Conservation (phyloP, 2,329 filamentous ascomycete genomes). For the Berkeleyomyces rouxiae region DNA sequence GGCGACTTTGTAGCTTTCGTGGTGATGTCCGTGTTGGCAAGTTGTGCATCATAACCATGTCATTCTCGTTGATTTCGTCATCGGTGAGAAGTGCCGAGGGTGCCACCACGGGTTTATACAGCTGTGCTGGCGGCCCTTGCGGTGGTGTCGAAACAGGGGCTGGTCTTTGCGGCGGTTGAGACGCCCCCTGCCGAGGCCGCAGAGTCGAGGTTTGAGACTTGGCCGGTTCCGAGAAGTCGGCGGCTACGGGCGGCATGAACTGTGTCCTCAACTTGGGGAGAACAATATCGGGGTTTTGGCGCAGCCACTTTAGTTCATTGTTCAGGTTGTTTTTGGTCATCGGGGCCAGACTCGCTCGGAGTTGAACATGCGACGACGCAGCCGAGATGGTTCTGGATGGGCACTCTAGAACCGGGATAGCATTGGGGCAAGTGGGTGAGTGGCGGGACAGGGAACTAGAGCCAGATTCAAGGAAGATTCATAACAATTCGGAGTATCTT, state of each 20-base stretch:
- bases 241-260: slow-evolving; percentile 21
- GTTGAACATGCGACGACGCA: neutral
- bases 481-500: neutral
- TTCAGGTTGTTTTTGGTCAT: slow-evolving; percentile 47
- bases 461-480: neutral
- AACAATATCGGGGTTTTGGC: slow-evolving; percentile 29
- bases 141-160: slow-evolving; percentile 17
- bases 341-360: slow-evolving; percentile 19
- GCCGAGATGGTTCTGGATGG: neutral
- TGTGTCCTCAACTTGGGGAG: slow-evolving; percentile 25
- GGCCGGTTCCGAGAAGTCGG: slow-evolving; percentile 13
- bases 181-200: neutral
- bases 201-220: slow-evolving; percentile 7
- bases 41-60: slow-evolving; percentile 6
- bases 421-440: neutral
- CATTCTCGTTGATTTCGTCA: slow-evolving; percentile 15
- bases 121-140: slow-evolving; percentile 16
- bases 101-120: neutral
- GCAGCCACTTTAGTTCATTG: slow-evolving; percentile 41
- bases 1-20: neutral
- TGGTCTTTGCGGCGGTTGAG: neutral
- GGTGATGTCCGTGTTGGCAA: slow-evolving; percentile 8
- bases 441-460: neutral
- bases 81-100: slow-evolving; percentile 19
- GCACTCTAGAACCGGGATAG: neutral